These are phyloP conservation scores for Akanthomyces uredinophilus DNA, from an alignment of 2,329 filamentous ascomycete species.

Conservation along the genomic window DNA sequence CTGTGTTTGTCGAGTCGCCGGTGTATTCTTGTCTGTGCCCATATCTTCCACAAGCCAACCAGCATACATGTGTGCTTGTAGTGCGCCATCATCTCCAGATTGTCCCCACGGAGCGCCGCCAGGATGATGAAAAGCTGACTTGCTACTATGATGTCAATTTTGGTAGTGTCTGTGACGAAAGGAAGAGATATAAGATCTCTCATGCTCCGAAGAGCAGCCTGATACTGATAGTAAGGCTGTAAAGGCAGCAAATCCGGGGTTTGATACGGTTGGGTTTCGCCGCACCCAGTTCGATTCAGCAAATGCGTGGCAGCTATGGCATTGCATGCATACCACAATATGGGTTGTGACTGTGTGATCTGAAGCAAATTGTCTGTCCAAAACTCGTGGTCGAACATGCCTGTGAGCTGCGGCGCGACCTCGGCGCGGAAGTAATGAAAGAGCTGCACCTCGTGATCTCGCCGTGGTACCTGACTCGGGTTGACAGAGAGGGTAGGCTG, in stretches of 20 bases:
- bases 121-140: not conserved
- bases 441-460: not conserved
- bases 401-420: not conserved
- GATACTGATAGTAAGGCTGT: constrained; percentile 3
- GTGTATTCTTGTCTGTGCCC: not conserved
- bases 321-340: not conserved
- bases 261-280: not conserved
- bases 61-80: not conserved
- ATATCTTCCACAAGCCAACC: not conserved
- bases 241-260: not conserved
- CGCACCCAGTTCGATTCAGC: not conserved
- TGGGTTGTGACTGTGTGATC: not conserved
- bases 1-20: not conserved
- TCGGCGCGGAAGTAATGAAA: constrained; percentile 1
- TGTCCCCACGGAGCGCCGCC: not conserved
- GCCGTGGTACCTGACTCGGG: not conserved
- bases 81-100: not conserved
- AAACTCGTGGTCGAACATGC: not conserved
- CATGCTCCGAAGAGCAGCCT: not conserved
- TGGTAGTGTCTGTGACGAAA: not conserved
- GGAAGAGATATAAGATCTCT: not conserved
- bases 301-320: not conserved
- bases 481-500: not conserved
- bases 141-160: not conserved
- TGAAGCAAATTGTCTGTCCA: not conserved